phyloP scores from a whole-genome alignment of 768 basidiomycete species.

The Russula abietina region DNA sequence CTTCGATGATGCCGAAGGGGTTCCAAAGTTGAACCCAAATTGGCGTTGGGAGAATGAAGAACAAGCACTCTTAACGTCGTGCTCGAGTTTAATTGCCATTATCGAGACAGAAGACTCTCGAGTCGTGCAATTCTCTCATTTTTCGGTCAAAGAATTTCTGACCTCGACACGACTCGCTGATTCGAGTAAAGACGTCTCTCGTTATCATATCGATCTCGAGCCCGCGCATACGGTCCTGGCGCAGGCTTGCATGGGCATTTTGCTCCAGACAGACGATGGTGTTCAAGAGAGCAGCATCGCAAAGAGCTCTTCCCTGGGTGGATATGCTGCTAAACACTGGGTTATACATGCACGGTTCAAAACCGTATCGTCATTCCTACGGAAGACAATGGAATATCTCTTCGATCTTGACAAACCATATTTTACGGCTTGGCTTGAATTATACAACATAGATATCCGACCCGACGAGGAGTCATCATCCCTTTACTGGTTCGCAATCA shows the following conservation, averaged over 20 bases:
- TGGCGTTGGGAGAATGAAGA: constrained; percentile 1
- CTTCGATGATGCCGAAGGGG: background rate
- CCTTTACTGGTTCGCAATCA: background rate
- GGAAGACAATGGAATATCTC: background rate
- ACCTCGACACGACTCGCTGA: background rate
- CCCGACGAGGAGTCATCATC: too few species aligned
- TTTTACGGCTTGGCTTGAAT: background rate
- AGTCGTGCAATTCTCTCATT: constrained; percentile 2
- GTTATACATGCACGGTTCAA: background rate
- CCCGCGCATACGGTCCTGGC: background rate
- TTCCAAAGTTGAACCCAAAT: background rate
- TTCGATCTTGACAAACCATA: background rate
- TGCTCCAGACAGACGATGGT: background rate
- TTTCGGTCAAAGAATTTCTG: constrained; percentile 6
- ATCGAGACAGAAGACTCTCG: background rate
- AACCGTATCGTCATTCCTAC: background rate
- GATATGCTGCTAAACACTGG: constrained; percentile 2
- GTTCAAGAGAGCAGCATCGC: too few species aligned
- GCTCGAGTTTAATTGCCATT: background rate
- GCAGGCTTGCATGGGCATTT: background rate
- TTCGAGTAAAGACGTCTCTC: background rate
- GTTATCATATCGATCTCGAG: background rate
- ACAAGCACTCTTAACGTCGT: background rate
- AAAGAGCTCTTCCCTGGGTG: background rate
- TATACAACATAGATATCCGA: background rate